Evolutionary conservation across 1,284 basidiomycete species (phyloP).

Genomic region (Schizophyllum commune): DNA sequence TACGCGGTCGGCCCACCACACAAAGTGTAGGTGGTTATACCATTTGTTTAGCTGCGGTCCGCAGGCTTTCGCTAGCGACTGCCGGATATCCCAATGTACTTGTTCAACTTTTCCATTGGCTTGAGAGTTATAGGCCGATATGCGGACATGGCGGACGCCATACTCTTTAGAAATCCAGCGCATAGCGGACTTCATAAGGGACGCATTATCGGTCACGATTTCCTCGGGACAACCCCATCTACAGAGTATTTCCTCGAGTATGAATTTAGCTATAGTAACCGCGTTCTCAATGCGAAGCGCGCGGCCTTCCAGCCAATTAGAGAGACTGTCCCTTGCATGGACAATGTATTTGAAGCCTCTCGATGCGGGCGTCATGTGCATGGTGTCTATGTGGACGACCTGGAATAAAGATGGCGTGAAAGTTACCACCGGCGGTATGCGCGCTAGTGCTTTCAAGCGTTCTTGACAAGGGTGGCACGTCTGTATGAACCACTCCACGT

Average conservation of each 20-base stretch:
- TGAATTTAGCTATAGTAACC: conserved; percentile 12
- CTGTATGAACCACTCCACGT: conserved; percentile 12
- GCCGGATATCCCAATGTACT: conserved; percentile 24
- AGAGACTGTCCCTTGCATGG: conserved; percentile 15
- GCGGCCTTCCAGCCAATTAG: conserved; percentile 15
- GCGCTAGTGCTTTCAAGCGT: background rate
- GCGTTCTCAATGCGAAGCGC: conserved; percentile 14
- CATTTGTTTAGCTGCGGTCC: conserved; percentile 23
- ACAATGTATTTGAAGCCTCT: conserved; percentile 19
- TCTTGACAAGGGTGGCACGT: conserved; percentile 10
- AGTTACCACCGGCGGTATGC: conserved; percentile 8
- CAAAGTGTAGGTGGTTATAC: conserved; percentile 17
- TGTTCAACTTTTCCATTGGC: conserved; percentile 32
- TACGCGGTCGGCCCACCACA: conserved; percentile 31
- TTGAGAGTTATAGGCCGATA: conserved; percentile 36
- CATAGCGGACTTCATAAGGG: conserved; percentile 24
- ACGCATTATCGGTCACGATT: conserved; percentile 25
- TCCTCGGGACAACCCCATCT: conserved; percentile 18
- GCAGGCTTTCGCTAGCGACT: conserved; percentile 29
- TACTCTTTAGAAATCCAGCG: conserved; percentile 22
- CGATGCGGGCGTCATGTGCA: conserved; percentile 8
- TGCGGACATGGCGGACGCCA: conserved; percentile 28
- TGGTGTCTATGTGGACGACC: conserved; percentile 10
- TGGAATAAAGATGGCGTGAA: conserved; percentile 11
- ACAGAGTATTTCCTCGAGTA: conserved; percentile 19